phyloP scores from a whole-genome alignment of 2,329 filamentous ascomycete genomes.

The Rosellinia necatrix region DNA sequence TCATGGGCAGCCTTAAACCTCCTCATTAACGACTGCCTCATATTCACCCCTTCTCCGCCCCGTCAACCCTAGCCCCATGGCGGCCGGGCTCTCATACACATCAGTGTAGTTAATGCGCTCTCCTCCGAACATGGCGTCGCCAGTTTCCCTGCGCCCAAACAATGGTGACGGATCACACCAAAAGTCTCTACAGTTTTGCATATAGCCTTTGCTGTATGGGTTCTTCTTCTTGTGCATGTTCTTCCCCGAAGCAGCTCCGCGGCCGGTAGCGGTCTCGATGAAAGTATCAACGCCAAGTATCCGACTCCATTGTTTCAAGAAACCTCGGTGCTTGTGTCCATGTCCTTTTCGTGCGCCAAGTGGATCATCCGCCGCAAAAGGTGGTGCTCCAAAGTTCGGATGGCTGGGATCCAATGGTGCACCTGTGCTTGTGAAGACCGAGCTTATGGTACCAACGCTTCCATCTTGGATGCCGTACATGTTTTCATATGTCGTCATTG shows the following conservation, averaged over 20 bases:
- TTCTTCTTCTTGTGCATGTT: conserved; percentile 68
- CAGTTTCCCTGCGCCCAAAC: conserved; percentile 75
- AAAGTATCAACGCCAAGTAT: conserved; percentile 92
- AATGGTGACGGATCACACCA: conserved; percentile 89
- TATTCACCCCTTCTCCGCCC: conserved; percentile 61
- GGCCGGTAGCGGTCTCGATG: conserved; percentile 86
- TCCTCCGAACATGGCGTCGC: conserved; percentile 77
- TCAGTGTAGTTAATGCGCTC: conserved; percentile 82
- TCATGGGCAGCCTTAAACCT: conserved; percentile 46
- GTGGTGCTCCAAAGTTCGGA: conserved; percentile 58
- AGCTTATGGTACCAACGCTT: conserved; percentile 60
- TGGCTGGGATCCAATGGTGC: conserved; percentile 71
- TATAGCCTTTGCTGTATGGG: conserved; percentile 79
- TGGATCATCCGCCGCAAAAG: conserved; percentile 48
- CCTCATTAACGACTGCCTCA: conserved; percentile 64
- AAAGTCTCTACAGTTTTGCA: conserved; percentile 95
- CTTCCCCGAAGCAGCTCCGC: conserved; percentile 65
- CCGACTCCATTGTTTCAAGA: conserved; percentile 78
- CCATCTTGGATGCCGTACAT: conserved; percentile 79
- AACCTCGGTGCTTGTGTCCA: conserved; percentile 63
- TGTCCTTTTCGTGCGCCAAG: conserved; percentile 44
- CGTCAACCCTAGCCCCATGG: conserved; percentile 59
- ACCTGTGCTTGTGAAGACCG: conserved; percentile 78
- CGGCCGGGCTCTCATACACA: conserved; percentile 82
- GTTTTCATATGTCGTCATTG: conserved; percentile 95